Base-by-base conservation (phyloP, 371 early-diverging fungal species). In the Mucor ambiguus region DNA sequence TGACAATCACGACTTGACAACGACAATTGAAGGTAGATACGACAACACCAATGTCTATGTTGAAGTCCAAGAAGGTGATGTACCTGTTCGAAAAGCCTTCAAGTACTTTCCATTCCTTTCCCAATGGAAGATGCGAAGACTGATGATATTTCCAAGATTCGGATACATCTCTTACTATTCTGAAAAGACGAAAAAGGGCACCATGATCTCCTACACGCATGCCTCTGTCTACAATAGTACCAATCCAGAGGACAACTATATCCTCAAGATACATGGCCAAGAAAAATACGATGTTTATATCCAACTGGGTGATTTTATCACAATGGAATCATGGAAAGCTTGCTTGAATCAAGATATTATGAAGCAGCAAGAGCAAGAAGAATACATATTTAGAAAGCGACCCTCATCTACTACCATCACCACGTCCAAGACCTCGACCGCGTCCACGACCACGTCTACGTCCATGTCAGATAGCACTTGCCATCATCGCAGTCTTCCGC, bases 111-210 rank as follows among this genome's bases (percentile, higher is more conserved):
- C 83, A 2, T 76, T 80, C 55, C 60, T 85, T 22, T 72, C 86
- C 2, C 83, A 73, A 30, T 85, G 84, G 86, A 69, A 81, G 41
- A 85, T 85, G 86, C 70, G 75, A 41, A 79, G 78, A 18, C 71
- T 85, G 33, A 78, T 79, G 60, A 74, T 84, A 30, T 84, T 81
- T 54, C 86, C 86, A 14, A 57, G 77, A n/a, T 70, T 79, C 4
- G 77, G 82, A 0, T 84, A 83, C 67, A 81, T 84, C 65, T 80
- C 80, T 9, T 77, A 78, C 49, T 83, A 83, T 69, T 80, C 78
- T 37, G 77, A 80, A 70, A 24, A 71, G 55, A 48, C 80, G 64
- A 71, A 81, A 66, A 67, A 78, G 76, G 66, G 83, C 61, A 52
- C 75, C 41, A 68, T 81, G 75, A 79, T 75, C 63, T 70, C 83